Conservation (phyloP, 768 basidiomycete genomes). For the Kwoniella sp. region DNA sequence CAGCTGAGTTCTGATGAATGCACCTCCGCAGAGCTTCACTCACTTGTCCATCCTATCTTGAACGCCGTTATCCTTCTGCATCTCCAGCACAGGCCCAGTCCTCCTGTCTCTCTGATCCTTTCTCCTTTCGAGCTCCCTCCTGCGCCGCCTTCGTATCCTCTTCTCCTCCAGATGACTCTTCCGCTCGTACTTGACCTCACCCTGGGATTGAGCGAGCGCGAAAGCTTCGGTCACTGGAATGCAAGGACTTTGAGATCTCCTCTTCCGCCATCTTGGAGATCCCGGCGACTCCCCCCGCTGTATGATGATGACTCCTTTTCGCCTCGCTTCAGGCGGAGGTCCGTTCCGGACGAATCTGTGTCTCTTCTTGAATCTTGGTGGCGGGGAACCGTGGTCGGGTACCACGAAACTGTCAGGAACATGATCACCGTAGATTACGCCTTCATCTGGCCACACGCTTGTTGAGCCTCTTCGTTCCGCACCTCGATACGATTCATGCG, state of each 20-base stretch:
- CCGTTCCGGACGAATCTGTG: conserved; percentile 14
- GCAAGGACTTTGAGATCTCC: not conserved
- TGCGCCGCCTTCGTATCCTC: conserved; percentile 3
- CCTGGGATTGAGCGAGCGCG: not conserved
- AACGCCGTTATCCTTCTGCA: not conserved
- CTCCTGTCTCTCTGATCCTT: not conserved
- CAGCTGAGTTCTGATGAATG: not conserved
- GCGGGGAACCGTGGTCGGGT: not conserved
- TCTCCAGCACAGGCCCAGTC: not conserved
- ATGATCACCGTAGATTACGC: not conserved
- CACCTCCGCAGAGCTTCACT: not conserved
- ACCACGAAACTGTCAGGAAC: not conserved
- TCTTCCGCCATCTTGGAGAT: not conserved
- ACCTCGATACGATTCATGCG: conserved; percentile 9
- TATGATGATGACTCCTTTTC: not conserved
- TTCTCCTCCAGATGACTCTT: conserved; percentile 4
- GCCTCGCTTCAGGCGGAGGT: conserved; percentile 13
- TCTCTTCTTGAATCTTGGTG: not conserved
- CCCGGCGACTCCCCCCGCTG: not conserved
- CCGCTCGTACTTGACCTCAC: not conserved
- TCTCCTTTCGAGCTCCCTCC: conserved; percentile 1
- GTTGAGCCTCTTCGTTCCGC: conserved; percentile 24
- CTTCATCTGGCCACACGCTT: conserved; percentile 8
- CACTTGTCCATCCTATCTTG: conserved; percentile 5
- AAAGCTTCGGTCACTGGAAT: conserved; percentile 6